A percentile compares a stretch with the other conserved stretches of the same genome.
Evolutionary conservation across 805 yeast genomes (phyloP).

Genomic region (Wickerhamomyces strasburgensis): DNA sequence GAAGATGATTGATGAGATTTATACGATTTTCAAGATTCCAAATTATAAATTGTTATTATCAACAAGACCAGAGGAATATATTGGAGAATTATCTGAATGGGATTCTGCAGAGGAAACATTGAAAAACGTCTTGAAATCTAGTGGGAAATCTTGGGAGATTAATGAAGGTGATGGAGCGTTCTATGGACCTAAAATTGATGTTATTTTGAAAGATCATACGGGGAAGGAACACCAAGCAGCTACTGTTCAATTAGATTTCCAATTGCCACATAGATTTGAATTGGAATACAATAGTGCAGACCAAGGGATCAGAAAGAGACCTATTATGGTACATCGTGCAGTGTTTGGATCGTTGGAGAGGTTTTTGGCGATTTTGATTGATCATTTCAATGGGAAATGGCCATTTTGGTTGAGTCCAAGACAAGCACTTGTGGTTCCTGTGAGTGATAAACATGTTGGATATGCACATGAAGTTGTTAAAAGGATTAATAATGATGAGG

Average conservation of each 20-base stretch:
- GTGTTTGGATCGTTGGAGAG: slow-evolving; percentile 93
- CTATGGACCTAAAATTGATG: slow-evolving; percentile 95
- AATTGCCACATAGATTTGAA: slow-evolving; percentile 80
- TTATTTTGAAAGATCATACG: slow-evolving; percentile 72
- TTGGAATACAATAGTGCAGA: slow-evolving; percentile 56
- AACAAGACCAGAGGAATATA: slow-evolving; percentile 79
- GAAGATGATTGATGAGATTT: slow-evolving; percentile 68
- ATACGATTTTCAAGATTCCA: slow-evolving; percentile 45
- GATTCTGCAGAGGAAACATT: slow-evolving; percentile 70
- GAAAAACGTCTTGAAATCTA: slow-evolving; percentile 48
- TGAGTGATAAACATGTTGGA: slow-evolving; percentile 54
- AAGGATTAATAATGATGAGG: slow-evolving; percentile 45
- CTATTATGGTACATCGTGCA: slow-evolving; percentile 96
- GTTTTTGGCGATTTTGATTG: slow-evolving; percentile 84
- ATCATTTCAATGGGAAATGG: slow-evolving; percentile 90
- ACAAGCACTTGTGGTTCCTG: slow-evolving; percentile 82
- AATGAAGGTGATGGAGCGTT: slow-evolving; percentile 94
- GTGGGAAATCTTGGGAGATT: slow-evolving; percentile 58
- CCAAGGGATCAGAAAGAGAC: slow-evolving; percentile 51
- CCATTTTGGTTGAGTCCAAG: slow-evolving; percentile 96
- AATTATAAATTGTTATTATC: slow-evolving; percentile 64
- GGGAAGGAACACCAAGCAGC: slow-evolving; percentile 90
- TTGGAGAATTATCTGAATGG: slow-evolving; percentile 81
- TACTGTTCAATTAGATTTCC: slow-evolving; percentile 92
- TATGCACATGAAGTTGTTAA: slow-evolving; percentile 47